Evolutionary conservation across 78 protist genomes (phyloP).

Genomic region (Salpingoeca rosetta): DNA sequence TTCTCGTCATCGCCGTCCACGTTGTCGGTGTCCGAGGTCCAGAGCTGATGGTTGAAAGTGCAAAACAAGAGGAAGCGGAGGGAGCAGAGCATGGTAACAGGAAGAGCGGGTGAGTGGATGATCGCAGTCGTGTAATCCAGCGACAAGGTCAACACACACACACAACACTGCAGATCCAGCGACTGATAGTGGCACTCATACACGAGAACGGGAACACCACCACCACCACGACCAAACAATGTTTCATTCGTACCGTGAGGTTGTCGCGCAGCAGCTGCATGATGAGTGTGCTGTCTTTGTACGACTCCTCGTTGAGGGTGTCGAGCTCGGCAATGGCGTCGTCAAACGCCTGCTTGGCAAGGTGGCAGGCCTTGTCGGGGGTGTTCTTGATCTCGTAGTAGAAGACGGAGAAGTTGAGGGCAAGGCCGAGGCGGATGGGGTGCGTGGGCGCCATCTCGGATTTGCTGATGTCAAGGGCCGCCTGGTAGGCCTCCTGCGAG

Average conservation of each 20-base stretch:
- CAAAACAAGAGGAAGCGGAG: background rate
- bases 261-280: slow-evolving; percentile 96
- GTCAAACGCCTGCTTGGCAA: slow-evolving; percentile 79
- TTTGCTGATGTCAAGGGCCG: slow-evolving; percentile 71
- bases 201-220: background rate
- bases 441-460: slow-evolving; percentile 82
- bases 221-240: background rate
- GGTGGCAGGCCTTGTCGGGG: slow-evolving; percentile 79
- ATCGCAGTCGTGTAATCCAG: background rate
- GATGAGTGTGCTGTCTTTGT: slow-evolving; percentile 94
- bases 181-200: background rate
- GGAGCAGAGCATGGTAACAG: too few species aligned
- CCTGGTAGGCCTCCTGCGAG: slow-evolving; percentile 78
- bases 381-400: slow-evolving; percentile 90
- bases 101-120: too few species aligned
- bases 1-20: background rate
- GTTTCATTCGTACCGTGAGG: slow-evolving; percentile 84
- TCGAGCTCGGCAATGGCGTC: slow-evolving; percentile 84
- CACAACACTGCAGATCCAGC: background rate
- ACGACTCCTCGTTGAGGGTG: slow-evolving; percentile 86
- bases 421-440: slow-evolving; percentile 97
- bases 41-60: too few species aligned
- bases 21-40: background rate
- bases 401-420: slow-evolving; percentile 97
- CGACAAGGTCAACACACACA: background rate